phyloP scores from a whole-genome alignment of 108 stramenopile genomes.

The Stephanodiscus minutulus region DNA sequence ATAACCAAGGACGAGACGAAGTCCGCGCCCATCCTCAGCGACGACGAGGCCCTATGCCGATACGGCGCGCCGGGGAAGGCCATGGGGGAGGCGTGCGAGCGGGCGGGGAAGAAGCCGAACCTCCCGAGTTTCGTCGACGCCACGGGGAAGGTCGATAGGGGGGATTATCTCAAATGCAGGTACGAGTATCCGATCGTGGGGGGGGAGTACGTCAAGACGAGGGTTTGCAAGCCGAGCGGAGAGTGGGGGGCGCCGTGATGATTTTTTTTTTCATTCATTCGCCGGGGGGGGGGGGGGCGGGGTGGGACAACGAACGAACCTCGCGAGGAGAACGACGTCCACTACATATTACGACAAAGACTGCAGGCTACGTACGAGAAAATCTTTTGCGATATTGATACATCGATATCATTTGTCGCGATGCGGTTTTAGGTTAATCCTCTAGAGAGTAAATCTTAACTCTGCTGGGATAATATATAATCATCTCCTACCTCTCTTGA shows the following conservation, averaged over 20 bases:
- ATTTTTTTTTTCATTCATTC: too few relatives aligned
- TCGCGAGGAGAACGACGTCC: too few relatives aligned
- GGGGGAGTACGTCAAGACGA: slow-evolving; percentile 30
- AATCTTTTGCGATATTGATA: too few relatives aligned
- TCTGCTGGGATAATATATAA: too few relatives aligned
- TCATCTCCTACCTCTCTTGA: background rate
- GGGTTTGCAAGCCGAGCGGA: slow-evolving; percentile 22
- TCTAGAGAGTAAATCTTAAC: too few relatives aligned
- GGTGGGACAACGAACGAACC: too few relatives aligned
- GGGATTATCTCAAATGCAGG: slow-evolving; percentile 53
- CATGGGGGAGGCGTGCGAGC: slow-evolving; percentile 57
- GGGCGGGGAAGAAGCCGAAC: slow-evolving; percentile 48
- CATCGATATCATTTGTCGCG: too few relatives aligned
- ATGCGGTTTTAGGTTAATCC: too few relatives aligned
- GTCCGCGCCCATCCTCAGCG: slow-evolving; percentile 27
- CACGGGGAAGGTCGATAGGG: slow-evolving; percentile 60
- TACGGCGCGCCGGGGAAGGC: slow-evolving; percentile 52
- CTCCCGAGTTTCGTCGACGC: slow-evolving; percentile 42
- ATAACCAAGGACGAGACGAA: slow-evolving; percentile 16
- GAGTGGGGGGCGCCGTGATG: slow-evolving; percentile 21
- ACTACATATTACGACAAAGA: too few relatives aligned
- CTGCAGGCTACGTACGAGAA: too few relatives aligned
- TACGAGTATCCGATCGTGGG: slow-evolving; percentile 12
- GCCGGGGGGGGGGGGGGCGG: too few relatives aligned
- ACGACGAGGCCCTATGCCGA: slow-evolving; percentile 58